These are phyloP conservation scores for Botrytis cinerea DNA, from an alignment of 2,329 filamentous ascomycete genomes.

Conservation along the genomic window DNA sequence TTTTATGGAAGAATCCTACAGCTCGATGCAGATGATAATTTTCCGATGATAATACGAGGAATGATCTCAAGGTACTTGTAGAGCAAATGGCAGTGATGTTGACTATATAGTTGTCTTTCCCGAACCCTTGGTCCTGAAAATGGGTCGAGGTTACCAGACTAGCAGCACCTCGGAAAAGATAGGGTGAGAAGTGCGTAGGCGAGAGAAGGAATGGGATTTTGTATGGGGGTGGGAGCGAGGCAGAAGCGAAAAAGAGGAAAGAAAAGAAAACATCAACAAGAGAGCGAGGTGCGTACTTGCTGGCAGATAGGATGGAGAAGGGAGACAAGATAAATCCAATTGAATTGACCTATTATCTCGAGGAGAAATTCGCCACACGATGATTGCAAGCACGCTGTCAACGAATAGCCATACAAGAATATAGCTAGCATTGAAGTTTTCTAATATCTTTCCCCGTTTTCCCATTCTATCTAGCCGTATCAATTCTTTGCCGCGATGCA, in stretches of 20 bases:
- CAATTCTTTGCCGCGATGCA: background rate
- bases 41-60: background rate
- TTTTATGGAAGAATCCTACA: background rate
- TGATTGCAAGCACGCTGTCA: too few species aligned
- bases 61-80: too few species aligned
- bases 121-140: background rate
- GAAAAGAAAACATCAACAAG: background rate
- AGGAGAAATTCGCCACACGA: background rate
- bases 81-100: too few species aligned
- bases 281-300: background rate
- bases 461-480: background rate
- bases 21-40: background rate
- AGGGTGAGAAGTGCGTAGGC: background rate
- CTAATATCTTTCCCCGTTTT: background rate
- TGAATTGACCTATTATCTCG: background rate
- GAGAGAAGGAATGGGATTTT: background rate
- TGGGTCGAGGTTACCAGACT: background rate
- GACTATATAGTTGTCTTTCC: background rate
- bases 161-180: background rate
- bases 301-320: too few species aligned
- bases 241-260: background rate
- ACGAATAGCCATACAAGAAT: background rate
- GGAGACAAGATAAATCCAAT: too few species aligned
- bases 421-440: background rate
- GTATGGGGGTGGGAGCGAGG: background rate